A percentile compares a stretch with the other conserved stretches of the same genome.
Evolutionary conservation across 2,329 filamentous ascomycete species (phyloP).

Genomic region (Orbilia blumenaviensis): DNA sequence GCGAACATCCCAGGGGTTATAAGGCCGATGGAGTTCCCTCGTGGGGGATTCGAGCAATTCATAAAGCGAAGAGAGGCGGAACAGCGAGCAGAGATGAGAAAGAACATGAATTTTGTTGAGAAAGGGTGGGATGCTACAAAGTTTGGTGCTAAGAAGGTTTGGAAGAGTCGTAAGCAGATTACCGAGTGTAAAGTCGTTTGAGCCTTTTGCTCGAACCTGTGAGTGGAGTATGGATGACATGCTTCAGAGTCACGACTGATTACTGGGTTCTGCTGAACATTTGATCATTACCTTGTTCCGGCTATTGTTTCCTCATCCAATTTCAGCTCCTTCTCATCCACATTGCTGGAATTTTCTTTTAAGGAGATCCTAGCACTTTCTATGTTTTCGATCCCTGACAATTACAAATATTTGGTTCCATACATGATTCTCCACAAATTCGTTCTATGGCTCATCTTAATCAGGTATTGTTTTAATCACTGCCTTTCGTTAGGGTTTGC

Average conservation of each 20-base stretch:
- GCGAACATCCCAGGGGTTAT: background rate
- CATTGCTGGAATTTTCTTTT: background rate
- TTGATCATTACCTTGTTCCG: background rate
- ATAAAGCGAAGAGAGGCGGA: slow-evolving; percentile 9
- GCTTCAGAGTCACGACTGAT: background rate
- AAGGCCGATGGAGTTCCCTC: slow-evolving; percentile 6
- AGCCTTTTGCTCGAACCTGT: background rate
- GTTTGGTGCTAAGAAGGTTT: slow-evolving; percentile 6
- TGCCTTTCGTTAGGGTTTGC: too few species aligned
- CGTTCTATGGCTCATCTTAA: too few species aligned
- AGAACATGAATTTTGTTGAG: slow-evolving; percentile 1
- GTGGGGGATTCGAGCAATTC: slow-evolving; percentile 18
- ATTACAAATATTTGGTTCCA: too few species aligned
- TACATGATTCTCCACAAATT: background rate
- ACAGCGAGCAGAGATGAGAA: background rate
- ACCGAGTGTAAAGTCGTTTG: background rate
- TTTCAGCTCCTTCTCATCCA: background rate
- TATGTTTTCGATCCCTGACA: too few species aligned
- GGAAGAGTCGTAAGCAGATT: slow-evolving; percentile 1
- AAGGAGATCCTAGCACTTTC: background rate
- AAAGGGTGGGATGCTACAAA: slow-evolving; percentile 16
- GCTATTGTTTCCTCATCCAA: background rate
- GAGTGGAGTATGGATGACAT: background rate
- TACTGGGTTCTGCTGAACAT: background rate
- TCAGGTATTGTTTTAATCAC: too few species aligned